Percentiles rank a stretch among this genome's conserved stretches.
Conservation (phyloP, 2,329 filamentous ascomycete genomes). For the Fusarium acutatum region DNA sequence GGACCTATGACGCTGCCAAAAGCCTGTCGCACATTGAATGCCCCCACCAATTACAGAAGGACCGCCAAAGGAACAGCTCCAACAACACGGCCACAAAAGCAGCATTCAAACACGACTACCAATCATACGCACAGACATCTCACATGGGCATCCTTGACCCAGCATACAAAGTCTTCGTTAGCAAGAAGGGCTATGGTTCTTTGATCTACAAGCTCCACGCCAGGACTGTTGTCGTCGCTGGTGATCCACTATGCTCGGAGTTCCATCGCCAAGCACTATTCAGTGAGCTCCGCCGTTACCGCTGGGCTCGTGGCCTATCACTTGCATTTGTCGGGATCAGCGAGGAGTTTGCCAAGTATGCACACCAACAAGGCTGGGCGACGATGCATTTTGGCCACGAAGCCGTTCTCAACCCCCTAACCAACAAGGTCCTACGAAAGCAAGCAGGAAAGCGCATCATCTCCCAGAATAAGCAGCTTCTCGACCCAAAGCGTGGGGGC, state of each 20-base stretch:
- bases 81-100: neutral
- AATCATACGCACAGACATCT: neutral
- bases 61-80: neutral
- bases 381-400: slow-evolving; percentile 6
- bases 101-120: neutral
- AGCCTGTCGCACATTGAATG: neutral
- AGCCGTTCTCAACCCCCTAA: neutral
- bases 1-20: neutral
- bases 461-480: slow-evolving; percentile 4
- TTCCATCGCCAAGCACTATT: neutral
- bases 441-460: slow-evolving; percentile 9
- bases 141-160: slow-evolving; percentile 20
- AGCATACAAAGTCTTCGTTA: neutral
- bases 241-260: neutral
- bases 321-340: slow-evolving; percentile 1
- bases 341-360: neutral
- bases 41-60: neutral
- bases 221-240: neutral
- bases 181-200: neutral
- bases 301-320: neutral
- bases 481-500: neutral
- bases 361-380: neutral
- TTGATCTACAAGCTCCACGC: slow-evolving; percentile 6
- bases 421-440: neutral
- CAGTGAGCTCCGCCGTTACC: neutral